Base-by-base conservation (phyloP, 2,329 filamentous ascomycete species). In the Aspergillus intermedius region DNA sequence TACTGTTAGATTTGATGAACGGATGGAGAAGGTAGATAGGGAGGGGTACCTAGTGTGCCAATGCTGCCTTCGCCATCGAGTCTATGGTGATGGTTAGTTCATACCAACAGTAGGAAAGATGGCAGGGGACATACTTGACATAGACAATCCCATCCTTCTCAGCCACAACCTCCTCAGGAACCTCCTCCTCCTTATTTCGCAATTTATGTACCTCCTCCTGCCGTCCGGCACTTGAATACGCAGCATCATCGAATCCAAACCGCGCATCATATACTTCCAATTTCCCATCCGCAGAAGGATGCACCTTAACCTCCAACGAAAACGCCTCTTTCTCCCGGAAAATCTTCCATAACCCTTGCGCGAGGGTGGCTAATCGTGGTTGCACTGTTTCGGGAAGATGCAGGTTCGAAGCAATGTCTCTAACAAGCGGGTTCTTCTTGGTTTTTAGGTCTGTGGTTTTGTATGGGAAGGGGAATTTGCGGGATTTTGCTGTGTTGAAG, bases 91-190 rank as follows among this genome's bases (percentile, higher is more conserved):
- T 32, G 5, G 45, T 50, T 10, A 53, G 25, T 40, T 22, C 8
- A 21, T 15, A 12, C 3, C 19, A 3, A 4, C 9, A 13, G 7
- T 35, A 35, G 5, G 22, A 19, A 19, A 10, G 37, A 19, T 4
- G 17, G 15, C 5, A 22, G 13, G n/a, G 7, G 15, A 35, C 64
- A 2, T 80, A 76, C 59, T 80, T 84, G 54, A 94, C 78, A 65
- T 91, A 94, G 0, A 93, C 86, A 57, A 95, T 89, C 3, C 88
- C 88, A 49, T 83, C 74, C 49, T 78, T 76, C 61, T 86, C 83
- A 2, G 81, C 84, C 55, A 82, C 78, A 3, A 80, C 68, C 58
- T 86, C 83, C 44, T 76, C 74, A 0, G 74, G 66, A 8, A 81
- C 76, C 59, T 83, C 76, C 4, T 69, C 60, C 3, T 72, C 63